Percentiles rank a stretch among this genome's conserved stretches.
phyloP scores from a whole-genome alignment of 352 stramenopile species.

The Pythium sukuiense region DNA sequence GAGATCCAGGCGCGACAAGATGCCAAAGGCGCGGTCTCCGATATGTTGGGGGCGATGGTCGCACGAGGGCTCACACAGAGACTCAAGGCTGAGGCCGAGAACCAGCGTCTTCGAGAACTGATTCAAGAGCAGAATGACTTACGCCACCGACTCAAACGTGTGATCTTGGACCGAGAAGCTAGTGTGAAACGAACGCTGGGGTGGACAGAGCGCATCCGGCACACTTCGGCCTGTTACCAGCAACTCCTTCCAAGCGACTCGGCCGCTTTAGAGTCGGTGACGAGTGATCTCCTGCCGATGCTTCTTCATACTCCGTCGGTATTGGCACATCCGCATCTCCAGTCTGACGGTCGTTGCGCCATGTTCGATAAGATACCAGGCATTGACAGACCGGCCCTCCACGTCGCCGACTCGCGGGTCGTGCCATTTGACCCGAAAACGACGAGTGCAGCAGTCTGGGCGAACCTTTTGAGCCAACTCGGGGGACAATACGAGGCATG shows the following conservation, averaged over 20 bases:
- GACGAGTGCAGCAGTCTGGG: slow-evolving; percentile 9
- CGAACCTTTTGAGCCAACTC: not conserved
- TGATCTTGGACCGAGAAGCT: not conserved
- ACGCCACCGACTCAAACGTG: not conserved
- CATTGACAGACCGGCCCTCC: not conserved
- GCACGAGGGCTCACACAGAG: not conserved
- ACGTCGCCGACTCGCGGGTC: slow-evolving; percentile 2
- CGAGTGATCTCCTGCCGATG: not conserved
- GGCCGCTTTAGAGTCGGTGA: not conserved
- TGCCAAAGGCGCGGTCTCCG: not conserved
- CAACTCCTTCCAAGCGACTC: not conserved
- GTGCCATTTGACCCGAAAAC: slow-evolving; percentile 8
- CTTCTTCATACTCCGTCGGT: not conserved
- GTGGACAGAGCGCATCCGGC: too few species aligned
- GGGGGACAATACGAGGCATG: not conserved
- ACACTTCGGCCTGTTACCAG: too few species aligned
- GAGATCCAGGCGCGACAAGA: not conserved
- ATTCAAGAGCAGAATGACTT: not conserved
- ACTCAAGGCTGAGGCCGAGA: not conserved
- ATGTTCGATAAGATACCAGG: not conserved
- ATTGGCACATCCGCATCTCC: not conserved
- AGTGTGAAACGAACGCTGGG: not conserved
- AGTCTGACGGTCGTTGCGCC: not conserved
- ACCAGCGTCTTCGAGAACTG: not conserved
- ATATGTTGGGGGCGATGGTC: not conserved